A percentile compares a stretch with the other conserved stretches of the same genome.
Evolutionary conservation across 1,139 yeast species (phyloP).

Genomic region (Yamadazyma taylorii): DNA sequence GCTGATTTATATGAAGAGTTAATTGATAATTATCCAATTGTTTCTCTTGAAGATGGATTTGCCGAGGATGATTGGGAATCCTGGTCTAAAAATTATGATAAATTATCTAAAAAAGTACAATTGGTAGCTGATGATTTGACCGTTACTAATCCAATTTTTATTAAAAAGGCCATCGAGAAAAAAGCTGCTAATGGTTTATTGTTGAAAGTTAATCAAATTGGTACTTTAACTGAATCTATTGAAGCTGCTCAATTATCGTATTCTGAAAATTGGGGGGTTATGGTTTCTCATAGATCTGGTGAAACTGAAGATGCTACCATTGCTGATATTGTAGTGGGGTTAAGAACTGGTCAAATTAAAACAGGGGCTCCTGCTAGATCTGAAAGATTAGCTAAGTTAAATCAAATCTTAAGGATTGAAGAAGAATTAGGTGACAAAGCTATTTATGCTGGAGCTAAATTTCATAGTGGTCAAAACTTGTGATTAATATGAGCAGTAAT

Average conservation of each 20-base stretch:
- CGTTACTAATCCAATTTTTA: slow-evolving; percentile 88
- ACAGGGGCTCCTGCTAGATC: slow-evolving; percentile 98
- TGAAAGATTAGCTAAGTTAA: slow-evolving; percentile 92
- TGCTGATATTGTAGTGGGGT: slow-evolving; percentile 91
- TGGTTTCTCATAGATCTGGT: slow-evolving; percentile 96
- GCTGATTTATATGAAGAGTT: slow-evolving; percentile 72
- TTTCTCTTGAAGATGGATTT: slow-evolving; percentile 91
- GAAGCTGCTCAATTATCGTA: slow-evolving; percentile 83
- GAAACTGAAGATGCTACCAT: slow-evolving; percentile 95
- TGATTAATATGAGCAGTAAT: neutral
- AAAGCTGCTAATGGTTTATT: slow-evolving; percentile 86
- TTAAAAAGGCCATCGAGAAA: slow-evolving; percentile 84
- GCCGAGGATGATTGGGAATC: slow-evolving; percentile 97
- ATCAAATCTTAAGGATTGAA: slow-evolving; percentile 92
- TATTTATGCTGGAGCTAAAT: slow-evolving; percentile 65
- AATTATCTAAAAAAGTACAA: slow-evolving; percentile 66
- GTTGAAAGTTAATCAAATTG: slow-evolving; percentile 91
- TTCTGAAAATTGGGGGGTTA: slow-evolving; percentile 88
- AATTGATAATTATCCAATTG: slow-evolving; percentile 84
- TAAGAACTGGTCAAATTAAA: slow-evolving; percentile 93
- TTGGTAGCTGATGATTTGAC: slow-evolving; percentile 93
- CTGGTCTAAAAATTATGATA: slow-evolving; percentile 74
- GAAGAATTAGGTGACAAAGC: slow-evolving; percentile 92
- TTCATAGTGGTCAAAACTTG: slow-evolving; percentile 8
- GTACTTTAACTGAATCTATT: slow-evolving; percentile 82